Evolutionary conservation across 2,329 filamentous ascomycete species (phyloP).

Genomic region (Coleophoma eucalyptorum): DNA sequence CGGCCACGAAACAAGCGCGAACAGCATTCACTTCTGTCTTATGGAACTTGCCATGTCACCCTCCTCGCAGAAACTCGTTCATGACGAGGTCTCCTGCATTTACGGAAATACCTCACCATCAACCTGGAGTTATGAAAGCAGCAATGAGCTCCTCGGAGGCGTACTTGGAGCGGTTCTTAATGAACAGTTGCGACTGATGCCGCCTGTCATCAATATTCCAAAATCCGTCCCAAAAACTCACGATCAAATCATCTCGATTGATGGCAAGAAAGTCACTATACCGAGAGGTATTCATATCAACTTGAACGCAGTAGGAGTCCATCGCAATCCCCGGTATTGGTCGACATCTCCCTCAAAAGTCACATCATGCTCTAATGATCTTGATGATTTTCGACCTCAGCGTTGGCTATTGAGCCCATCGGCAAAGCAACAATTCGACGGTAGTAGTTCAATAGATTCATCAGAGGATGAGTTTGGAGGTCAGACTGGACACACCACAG

Average conservation of each 20-base stretch:
- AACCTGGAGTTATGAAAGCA: conserved; percentile 68
- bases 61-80: conserved; percentile 59
- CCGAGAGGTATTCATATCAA: conserved; percentile 53
- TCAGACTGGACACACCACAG: conserved; percentile 57
- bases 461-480: conserved; percentile 50
- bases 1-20: conserved; percentile 79
- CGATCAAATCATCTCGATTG: conserved; percentile 54
- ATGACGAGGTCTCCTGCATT: conserved; percentile 65
- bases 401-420: conserved; percentile 56
- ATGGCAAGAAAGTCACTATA: conserved; percentile 53
- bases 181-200: conserved; percentile 70
- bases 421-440: conserved; percentile 15
- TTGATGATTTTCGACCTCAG: conserved; percentile 67
- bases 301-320: conserved; percentile 50
- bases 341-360: conserved; percentile 37
- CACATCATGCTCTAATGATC: conserved; percentile 44
- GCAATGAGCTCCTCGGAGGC: conserved; percentile 60
- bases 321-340: conserved; percentile 73
- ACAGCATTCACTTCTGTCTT: conserved; percentile 68
- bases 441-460: conserved; percentile 3
- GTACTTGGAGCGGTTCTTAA: conserved; percentile 75
- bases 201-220: conserved; percentile 68
- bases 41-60: conserved; percentile 65
- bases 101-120: conserved; percentile 53
- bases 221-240: conserved; percentile 51